These are phyloP conservation scores for Erigeron philadelphicus DNA, from an alignment of 140 eudicot genomes.

Conservation along the genomic window DNA sequence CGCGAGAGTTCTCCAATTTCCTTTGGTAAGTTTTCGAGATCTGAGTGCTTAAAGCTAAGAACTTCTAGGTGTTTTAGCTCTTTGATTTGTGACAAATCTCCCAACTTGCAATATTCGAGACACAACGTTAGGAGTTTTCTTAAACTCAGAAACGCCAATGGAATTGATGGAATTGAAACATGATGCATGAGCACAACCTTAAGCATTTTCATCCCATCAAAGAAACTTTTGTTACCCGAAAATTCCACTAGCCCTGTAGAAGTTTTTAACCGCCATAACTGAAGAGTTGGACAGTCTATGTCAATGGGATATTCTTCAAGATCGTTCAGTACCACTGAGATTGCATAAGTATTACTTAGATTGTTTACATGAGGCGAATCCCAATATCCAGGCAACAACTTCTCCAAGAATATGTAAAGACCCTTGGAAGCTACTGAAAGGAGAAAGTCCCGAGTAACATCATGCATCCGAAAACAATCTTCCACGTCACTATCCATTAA, in stretches of 20 bases:
- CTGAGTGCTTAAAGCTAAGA: conserved; percentile 38
- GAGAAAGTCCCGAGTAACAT: conserved; percentile 49
- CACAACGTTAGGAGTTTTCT: conserved; percentile 33
- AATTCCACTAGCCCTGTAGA: conserved; percentile 21
- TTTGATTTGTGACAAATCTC: conserved; percentile 37
- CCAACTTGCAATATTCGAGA: conserved; percentile 39
- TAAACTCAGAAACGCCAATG: conserved; percentile 24
- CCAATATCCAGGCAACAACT: conserved; percentile 23
- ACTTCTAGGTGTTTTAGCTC: conserved; percentile 38
- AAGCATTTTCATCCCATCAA: conserved; percentile 39
- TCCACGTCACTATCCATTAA: conserved; percentile 36
- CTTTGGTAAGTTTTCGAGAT: conserved; percentile 33
- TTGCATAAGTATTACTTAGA: conserved; percentile 27
- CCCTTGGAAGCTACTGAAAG: conserved; percentile 36
- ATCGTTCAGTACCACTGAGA: conserved; percentile 34
- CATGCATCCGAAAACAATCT: conserved; percentile 43
- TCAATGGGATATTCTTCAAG: conserved; percentile 33
- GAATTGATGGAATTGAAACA: conserved; percentile 27
- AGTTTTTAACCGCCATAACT: conserved; percentile 36
- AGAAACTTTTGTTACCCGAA: conserved; percentile 29
- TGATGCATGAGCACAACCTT: conserved; percentile 40
- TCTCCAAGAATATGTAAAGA: conserved; percentile 32
- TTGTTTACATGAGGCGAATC: conserved; percentile 26
- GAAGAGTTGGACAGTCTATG: conserved; percentile 37
- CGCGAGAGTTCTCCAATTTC: conserved; percentile 40